A percentile compares a stretch with the other conserved stretches of the same genome.
phyloP scores from a whole-genome alignment of 2,329 filamentous ascomycete species.

The Hymenoscyphus linearis region DNA sequence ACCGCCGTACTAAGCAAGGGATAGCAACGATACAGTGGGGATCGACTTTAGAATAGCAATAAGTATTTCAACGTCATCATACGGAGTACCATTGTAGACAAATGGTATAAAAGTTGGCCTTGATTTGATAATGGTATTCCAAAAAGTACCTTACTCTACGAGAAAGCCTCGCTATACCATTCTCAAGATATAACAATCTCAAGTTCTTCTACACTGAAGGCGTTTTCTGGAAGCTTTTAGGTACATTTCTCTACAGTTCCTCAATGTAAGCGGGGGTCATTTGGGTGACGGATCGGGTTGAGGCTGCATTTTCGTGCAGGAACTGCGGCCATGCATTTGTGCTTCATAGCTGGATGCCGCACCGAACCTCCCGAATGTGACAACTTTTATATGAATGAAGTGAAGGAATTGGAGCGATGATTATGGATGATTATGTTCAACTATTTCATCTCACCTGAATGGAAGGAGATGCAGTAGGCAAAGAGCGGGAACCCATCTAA shows the following conservation, averaged over 20 bases:
- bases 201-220: too few relatives aligned
- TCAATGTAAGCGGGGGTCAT: background rate
- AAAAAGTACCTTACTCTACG: background rate
- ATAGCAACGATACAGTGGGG: background rate
- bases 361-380: background rate
- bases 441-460: background rate
- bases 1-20: background rate
- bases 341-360: background rate
- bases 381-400: background rate
- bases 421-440: too few relatives aligned
- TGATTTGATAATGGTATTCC: background rate
- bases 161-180: background rate
- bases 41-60: background rate
- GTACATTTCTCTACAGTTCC: background rate
- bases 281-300: background rate
- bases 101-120: too few relatives aligned
- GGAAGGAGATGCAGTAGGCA: background rate
- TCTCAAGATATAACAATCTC: background rate
- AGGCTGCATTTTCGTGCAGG: background rate
- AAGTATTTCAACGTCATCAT: background rate
- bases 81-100: too few relatives aligned
- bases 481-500: background rate
- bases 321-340: background rate
- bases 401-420: background rate
- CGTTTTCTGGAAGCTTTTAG: background rate